Conservation (phyloP, 163 green algal species). For the Prototheca wickerhamii region DNA sequence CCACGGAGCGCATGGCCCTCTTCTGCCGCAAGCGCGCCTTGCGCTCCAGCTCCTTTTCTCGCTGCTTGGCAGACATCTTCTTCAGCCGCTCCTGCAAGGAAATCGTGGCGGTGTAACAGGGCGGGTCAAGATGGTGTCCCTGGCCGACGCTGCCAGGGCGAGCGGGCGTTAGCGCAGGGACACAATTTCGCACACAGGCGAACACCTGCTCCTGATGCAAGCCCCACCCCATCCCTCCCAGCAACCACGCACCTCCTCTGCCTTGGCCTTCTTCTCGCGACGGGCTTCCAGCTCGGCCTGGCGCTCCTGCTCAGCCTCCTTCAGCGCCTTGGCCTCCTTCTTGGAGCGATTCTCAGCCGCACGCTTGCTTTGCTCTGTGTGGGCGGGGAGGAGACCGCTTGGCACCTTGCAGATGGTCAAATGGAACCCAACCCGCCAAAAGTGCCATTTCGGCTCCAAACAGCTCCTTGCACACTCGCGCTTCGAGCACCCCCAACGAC, state of each 20-base stretch:
- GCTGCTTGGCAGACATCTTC: slow-evolving; percentile 20
- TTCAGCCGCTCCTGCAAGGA: slow-evolving; percentile 14
- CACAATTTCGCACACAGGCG: background rate
- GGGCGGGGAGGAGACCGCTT: too few species aligned
- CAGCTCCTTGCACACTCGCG: too few species aligned
- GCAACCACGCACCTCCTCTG: slow-evolving; percentile 9
- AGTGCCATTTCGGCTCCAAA: too few species aligned
- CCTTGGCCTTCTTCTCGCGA: slow-evolving; percentile 8
- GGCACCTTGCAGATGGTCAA: too few species aligned
- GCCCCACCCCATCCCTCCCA: too few species aligned
- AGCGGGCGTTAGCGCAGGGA: too few species aligned
- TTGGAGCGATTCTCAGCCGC: slow-evolving; percentile 5
- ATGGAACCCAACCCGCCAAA: too few species aligned
- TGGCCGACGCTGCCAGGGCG: too few species aligned
- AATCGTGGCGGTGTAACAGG: background rate
- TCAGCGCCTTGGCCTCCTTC: slow-evolving; percentile 1
- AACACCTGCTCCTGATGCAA: too few species aligned
- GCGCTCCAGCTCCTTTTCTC: slow-evolving; percentile 18
- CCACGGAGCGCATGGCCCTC: slow-evolving; percentile 7
- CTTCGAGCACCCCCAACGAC: too few species aligned
- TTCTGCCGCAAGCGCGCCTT: slow-evolving; percentile 8
- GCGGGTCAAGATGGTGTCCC: too few species aligned
- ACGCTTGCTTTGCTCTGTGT: slow-evolving; percentile 22
- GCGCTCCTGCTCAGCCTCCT: background rate
- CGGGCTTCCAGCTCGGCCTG: slow-evolving; percentile 10